A percentile compares a stretch with the other conserved stretches of the same genome.
Evolutionary conservation across 176 grass and related monocot species (phyloP).

Genomic region (Calamus simplicifolius): DNA sequence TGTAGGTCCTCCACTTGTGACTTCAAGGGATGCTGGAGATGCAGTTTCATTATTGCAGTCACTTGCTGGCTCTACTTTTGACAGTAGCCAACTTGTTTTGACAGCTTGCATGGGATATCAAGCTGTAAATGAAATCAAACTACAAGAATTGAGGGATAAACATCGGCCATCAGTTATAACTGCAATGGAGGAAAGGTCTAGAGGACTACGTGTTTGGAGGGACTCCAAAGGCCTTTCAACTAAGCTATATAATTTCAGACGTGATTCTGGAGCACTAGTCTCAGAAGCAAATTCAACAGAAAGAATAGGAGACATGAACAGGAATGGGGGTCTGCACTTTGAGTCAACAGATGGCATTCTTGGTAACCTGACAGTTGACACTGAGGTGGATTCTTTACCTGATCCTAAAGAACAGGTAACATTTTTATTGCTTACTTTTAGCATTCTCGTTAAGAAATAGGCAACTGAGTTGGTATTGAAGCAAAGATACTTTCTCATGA

Average conservation of each 20-base stretch:
- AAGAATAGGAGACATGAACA: slow-evolving; percentile 23
- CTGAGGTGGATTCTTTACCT: slow-evolving; percentile 68
- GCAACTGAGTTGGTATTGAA: too few species aligned
- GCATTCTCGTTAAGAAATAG: not conserved
- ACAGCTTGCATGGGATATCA: slow-evolving; percentile 98
- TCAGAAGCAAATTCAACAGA: slow-evolving; percentile 38
- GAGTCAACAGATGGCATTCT: slow-evolving; percentile 52
- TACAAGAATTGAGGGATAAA: slow-evolving; percentile 78
- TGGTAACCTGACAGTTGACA: slow-evolving; percentile 44
- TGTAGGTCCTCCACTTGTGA: slow-evolving; percentile 93
- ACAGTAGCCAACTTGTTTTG: slow-evolving; percentile 96
- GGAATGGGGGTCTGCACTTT: slow-evolving; percentile 33
- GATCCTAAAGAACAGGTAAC: slow-evolving; percentile 93
- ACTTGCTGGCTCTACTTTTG: slow-evolving; percentile 92
- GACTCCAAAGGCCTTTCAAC: slow-evolving; percentile 73
- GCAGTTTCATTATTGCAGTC: slow-evolving; percentile 92
- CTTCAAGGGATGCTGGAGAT: slow-evolving; percentile 96
- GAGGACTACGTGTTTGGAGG: slow-evolving; percentile 55
- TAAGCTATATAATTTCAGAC: slow-evolving; percentile 82
- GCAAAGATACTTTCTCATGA: too few species aligned
- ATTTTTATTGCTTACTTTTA: slow-evolving; percentile 12
- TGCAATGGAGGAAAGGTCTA: slow-evolving; percentile 87
- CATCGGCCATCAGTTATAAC: slow-evolving; percentile 82
- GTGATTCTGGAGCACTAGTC: slow-evolving; percentile 62
- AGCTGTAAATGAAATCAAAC: slow-evolving; percentile 58